phyloP scores from a whole-genome alignment of 768 basidiomycete genomes.

The Leccinum pellstonianum region DNA sequence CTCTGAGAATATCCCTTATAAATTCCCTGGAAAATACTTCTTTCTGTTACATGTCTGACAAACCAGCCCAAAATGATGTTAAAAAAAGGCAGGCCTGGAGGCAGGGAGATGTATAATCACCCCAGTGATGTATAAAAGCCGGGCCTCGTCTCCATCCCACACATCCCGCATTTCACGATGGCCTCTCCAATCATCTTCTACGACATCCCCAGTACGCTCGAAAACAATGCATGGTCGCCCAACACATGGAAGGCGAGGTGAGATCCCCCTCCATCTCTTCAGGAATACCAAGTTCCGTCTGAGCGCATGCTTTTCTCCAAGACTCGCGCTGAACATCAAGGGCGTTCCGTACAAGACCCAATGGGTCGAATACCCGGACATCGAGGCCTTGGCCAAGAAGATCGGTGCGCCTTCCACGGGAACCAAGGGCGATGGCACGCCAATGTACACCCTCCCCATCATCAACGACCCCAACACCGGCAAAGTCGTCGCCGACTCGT shows the following conservation, averaged over 20 bases:
- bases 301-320: constrained; percentile 6
- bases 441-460: constrained; percentile 41
- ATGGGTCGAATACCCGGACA: constrained; percentile 46
- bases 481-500: constrained; percentile 6
- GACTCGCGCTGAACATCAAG: constrained; percentile 42
- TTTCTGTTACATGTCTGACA: background rate
- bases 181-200: constrained; percentile 38
- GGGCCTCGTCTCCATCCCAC: background rate
- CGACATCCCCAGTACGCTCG: constrained; percentile 41
- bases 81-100: background rate
- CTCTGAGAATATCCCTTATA: too few relatives aligned
- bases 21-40: background rate
- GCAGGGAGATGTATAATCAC: background rate
- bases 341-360: constrained; percentile 40
- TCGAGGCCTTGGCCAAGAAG: constrained; percentile 33
- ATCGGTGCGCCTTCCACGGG: constrained; percentile 34
- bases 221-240: constrained; percentile 39
- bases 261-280: constrained; percentile 1
- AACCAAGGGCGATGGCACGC: constrained; percentile 31
- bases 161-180: constrained; percentile 20
- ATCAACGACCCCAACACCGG: constrained; percentile 40
- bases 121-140: constrained; percentile 5
- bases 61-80: background rate
- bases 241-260: constrained; percentile 49
- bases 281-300: background rate